Evolutionary conservation across 768 basidiomycete genomes (phyloP).

Genomic region (Erythrobasidium yunnanense): DNA sequence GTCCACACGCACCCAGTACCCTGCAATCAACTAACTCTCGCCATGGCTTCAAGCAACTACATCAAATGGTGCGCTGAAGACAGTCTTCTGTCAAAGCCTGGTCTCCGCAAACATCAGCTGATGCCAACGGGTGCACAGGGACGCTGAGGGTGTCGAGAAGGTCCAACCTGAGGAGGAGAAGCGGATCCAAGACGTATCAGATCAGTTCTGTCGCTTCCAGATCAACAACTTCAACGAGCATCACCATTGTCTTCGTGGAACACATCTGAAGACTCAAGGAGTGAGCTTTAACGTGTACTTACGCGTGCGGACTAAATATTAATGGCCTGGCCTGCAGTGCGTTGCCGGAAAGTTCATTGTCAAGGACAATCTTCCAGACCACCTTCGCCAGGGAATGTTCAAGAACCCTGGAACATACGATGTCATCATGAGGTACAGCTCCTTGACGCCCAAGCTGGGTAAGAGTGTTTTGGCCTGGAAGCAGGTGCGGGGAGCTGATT

Average conservation of each 20-base stretch:
- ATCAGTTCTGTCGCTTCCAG: constrained; percentile 22
- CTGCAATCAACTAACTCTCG: not conserved
- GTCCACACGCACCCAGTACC: not conserved
- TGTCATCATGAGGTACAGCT: constrained; percentile 24
- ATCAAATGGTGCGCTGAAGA: constrained; percentile 4
- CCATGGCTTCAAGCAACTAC: not conserved
- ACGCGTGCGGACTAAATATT: not conserved
- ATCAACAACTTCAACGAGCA: constrained; percentile 27
- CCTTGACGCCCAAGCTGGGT: constrained; percentile 21
- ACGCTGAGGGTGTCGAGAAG: constrained; percentile 12
- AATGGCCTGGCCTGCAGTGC: constrained; percentile 39
- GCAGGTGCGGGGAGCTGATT: too few relatives aligned
- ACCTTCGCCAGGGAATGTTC: constrained; percentile 28
- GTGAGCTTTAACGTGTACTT: not conserved
- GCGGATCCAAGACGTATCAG: constrained; percentile 17
- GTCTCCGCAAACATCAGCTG: too few relatives aligned
- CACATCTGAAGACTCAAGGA: constrained; percentile 21
- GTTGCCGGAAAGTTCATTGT: constrained; percentile 27
- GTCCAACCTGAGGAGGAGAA: constrained; percentile 12
- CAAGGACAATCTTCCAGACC: constrained; percentile 25
- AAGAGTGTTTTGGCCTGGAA: not conserved
- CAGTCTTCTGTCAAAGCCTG: too few relatives aligned
- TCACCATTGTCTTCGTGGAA: constrained; percentile 20
- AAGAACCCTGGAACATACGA: constrained; percentile 22
- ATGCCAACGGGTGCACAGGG: constrained; percentile 20